phyloP scores from a whole-genome alignment of 345 rosid species.

The Theobroma cacao region DNA sequence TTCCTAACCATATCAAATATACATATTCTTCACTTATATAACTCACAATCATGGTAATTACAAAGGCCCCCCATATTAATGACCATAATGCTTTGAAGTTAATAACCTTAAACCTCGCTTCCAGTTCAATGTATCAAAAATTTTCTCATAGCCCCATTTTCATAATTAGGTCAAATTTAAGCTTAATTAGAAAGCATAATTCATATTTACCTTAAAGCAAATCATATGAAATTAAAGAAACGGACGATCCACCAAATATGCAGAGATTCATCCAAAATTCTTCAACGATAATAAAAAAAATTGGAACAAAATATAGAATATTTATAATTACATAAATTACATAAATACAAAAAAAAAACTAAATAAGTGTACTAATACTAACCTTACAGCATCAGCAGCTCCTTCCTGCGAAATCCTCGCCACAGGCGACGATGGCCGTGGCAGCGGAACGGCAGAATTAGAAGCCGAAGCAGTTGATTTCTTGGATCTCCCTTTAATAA shows the following conservation, averaged over 20 bases:
- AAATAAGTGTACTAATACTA: conserved; percentile 14
- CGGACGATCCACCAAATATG: neutral
- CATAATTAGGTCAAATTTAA: neutral
- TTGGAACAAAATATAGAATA: neutral
- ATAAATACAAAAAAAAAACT: neutral
- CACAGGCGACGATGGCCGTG: conserved; percentile 18
- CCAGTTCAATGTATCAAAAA: no score
- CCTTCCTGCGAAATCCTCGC: conserved; percentile 26
- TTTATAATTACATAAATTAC: neutral
- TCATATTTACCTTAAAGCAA: neutral
- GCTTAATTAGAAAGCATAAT: neutral
- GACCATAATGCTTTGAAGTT: neutral
- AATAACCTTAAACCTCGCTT: no score
- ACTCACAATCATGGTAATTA: neutral
- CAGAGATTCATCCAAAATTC: no score
- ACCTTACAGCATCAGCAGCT: conserved; percentile 34
- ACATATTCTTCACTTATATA: neutral
- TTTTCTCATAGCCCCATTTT: neutral
- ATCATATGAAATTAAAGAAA: neutral
- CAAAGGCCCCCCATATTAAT: neutral
- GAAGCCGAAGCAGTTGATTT: conserved; percentile 31
- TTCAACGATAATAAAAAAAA: no score
- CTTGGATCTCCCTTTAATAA: conserved; percentile 31
- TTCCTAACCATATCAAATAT: neutral
- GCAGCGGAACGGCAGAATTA: neutral